Conservation (phyloP, 352 stramenopile genomes). For the Phytophthora pistaciae region DNA sequence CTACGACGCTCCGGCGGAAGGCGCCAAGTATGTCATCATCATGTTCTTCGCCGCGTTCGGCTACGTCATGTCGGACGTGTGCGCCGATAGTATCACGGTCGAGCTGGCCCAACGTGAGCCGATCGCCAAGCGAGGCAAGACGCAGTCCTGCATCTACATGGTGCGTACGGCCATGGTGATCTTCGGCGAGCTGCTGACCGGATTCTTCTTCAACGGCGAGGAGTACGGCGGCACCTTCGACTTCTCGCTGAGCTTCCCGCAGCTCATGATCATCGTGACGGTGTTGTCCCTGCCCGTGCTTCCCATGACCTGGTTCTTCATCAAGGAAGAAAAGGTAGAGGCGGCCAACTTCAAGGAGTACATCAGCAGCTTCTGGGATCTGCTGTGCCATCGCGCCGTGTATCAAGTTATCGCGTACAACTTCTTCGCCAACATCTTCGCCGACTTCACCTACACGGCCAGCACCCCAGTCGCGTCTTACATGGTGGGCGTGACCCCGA, state of each 20-base stretch:
- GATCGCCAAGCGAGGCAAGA: constrained; percentile 51
- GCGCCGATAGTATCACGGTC: constrained; percentile 50
- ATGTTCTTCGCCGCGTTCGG: constrained; percentile 32
- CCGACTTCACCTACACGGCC: constrained; percentile 36
- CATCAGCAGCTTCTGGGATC: constrained; percentile 37
- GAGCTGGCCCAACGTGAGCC: constrained; percentile 64
- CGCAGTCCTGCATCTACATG: constrained; percentile 54
- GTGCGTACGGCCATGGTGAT: constrained; percentile 48
- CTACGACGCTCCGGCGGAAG: constrained; percentile 39
- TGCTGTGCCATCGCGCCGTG: constrained; percentile 37
- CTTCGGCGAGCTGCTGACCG: constrained; percentile 43
- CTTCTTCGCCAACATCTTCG: constrained; percentile 48
- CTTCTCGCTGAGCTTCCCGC: constrained; percentile 28
- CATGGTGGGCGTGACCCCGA: constrained; percentile 42
- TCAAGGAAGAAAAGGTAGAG: constrained; percentile 38
- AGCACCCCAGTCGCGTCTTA: constrained; percentile 28
- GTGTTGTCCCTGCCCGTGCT: constrained; percentile 29
- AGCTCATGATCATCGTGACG: constrained; percentile 54
- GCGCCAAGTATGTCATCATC: constrained; percentile 39
- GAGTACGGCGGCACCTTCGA: constrained; percentile 31
- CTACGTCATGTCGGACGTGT: constrained; percentile 37
- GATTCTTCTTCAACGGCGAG: constrained; percentile 61
- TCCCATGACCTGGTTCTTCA: constrained; percentile 45
- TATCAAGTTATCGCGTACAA: constrained; percentile 48
- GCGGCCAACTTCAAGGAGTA: constrained; percentile 36